Base-by-base conservation (phyloP, 208 protist genomes). In the Wallacemonas sp. region DNA sequence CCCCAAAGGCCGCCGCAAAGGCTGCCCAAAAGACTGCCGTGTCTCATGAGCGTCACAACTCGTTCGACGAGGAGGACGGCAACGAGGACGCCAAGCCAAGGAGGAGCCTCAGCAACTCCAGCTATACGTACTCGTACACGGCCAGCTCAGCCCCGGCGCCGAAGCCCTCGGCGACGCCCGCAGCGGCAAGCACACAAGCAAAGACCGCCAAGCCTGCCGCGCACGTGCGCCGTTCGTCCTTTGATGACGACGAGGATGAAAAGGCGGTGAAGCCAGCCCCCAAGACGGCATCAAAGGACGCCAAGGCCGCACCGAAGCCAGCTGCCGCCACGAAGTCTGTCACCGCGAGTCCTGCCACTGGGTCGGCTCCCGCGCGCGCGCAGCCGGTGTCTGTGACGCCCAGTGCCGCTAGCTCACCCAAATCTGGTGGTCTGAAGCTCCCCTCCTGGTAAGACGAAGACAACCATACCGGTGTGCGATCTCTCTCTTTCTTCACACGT, bases 181-280 rank as follows among this genome's bases (percentile, higher is more conserved):
- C 31, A 11, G 1, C 14, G 36, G 14, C 36, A 41, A 62, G 32
- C 25, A n/a, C 11, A n/a, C 32, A 31, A 45, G n/a, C n/a, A n/a
- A n/a, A n/a, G n/a, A n/a, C n/a, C n/a, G n/a, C n/a, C n/a, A n/a
- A n/a, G n/a, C 18, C 49, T 18, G 49, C 26, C 10, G 32, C 55
- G 10, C 66, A 46, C 31, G n/a, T 26, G 2, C 61, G 38, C 1
- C 71, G 45, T 11, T 82, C 76, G 0, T 74, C 76, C 32, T 82
- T 82, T 32, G 76, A 82, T 16, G 76, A 77, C 57, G 71, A 82
- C 22, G 66, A 69, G 1, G 65, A 65, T 41, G 36, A 61, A n/a
- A 23, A 49, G 16, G 38, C 3, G 20, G 57, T 11, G 16, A 26
- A 33, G 7, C 25, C 33, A 4, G 29, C 20, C 20, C 33, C n/a